Conservation (phyloP, 805 yeast genomes). For the Torulaspora delbrueckii region DNA sequence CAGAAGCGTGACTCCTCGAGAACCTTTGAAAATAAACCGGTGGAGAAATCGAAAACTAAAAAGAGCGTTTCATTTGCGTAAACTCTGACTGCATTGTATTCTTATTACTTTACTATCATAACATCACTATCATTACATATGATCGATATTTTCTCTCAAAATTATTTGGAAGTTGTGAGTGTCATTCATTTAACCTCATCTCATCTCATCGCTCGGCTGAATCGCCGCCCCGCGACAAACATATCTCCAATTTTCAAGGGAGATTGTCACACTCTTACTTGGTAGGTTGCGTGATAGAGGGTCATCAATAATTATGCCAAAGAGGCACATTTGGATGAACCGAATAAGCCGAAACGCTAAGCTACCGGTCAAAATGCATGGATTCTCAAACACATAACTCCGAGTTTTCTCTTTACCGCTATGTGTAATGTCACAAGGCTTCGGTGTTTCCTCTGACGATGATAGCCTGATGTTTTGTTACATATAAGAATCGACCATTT, state of each 20-base stretch:
- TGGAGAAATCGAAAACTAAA: conserved; percentile 34
- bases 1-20: conserved; percentile 27
- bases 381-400: neutral
- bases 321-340: neutral
- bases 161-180: neutral
- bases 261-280: neutral
- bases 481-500: neutral
- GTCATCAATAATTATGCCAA: neutral
- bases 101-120: neutral
- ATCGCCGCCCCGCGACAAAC: conserved; percentile 2
- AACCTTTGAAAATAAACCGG: conserved; percentile 15
- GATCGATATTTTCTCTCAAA: neutral
- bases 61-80: conserved; percentile 49
- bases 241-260: conserved; percentile 5
- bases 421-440: too few relatives aligned
- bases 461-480: neutral
- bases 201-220: conserved; percentile 2
- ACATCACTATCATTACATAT: neutral
- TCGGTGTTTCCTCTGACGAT: too few relatives aligned
- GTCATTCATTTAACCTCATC: neutral
- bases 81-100: neutral
- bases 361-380: neutral
- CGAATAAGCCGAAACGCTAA: neutral
- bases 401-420: neutral
- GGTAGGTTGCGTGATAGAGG: neutral